A percentile compares a stretch with the other conserved stretches of the same genome.
Conservation (phyloP, 805 yeast genomes). For the Kazachstania bromeliacearum region DNA sequence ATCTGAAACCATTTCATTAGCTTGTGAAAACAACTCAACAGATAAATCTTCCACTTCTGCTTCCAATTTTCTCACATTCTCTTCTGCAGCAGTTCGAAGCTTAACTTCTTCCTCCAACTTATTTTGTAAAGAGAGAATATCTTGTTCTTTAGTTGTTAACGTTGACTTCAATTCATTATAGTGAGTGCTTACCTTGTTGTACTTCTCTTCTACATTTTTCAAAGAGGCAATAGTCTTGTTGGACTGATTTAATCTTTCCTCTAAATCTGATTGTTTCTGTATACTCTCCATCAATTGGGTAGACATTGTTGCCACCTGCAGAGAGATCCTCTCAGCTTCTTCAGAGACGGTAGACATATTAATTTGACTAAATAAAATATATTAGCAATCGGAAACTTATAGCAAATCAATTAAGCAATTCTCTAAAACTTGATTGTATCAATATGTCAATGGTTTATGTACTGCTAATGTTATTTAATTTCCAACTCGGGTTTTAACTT, state of each 20-base stretch:
- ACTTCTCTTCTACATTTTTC: constrained; percentile 17
- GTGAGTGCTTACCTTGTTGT: constrained; percentile 26
- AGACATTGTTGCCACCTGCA: constrained; percentile 47
- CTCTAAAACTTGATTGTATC: too few relatives aligned
- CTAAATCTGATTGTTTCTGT: constrained; percentile 46
- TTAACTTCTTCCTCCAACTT: constrained; percentile 25
- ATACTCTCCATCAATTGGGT: constrained; percentile 53
- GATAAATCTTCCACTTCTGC: constrained; percentile 74
- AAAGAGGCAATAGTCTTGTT: constrained; percentile 24
- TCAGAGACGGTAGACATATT: too few relatives aligned
- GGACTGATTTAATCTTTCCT: constrained; percentile 40
- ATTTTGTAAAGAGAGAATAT: constrained; percentile 28
- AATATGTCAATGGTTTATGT: too few relatives aligned
- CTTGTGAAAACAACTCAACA: constrained; percentile 71
- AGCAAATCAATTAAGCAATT: too few relatives aligned
- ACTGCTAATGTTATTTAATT: too few relatives aligned
- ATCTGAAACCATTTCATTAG: constrained; percentile 73
- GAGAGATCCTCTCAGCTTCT: constrained; percentile 37
- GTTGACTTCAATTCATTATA: constrained; percentile 30
- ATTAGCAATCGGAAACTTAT: too few relatives aligned
- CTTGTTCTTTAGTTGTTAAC: constrained; percentile 11
- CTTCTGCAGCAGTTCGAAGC: constrained; percentile 42
- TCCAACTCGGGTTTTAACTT: too few relatives aligned
- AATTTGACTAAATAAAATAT: too few relatives aligned
- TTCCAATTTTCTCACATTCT: constrained; percentile 49